These are phyloP conservation scores for cucumber (Cucumis sativus) DNA, from an alignment of 306 rosid genomes.

Conservation along the genomic window Cucumber_9930_V3 NC_026656.2:1941001-1941500, in stretches of 20 bases:
- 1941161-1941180: conserved; percentile 6
- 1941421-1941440: background rate
- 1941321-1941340: background rate
- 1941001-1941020: background rate
- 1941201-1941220: background rate
- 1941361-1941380: background rate
- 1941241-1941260: background rate
- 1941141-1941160: background rate
- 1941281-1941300: background rate
- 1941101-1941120: background rate
- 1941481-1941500: no score
- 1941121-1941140: conserved; percentile 7
- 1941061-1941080: background rate
- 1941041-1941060: background rate
- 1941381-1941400: background rate
- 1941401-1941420: background rate
- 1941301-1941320: background rate
- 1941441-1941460: no score
- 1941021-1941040: conserved; percentile 6
- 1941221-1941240: background rate
- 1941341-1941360: background rate
- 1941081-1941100: conserved; percentile 2
- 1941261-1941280: background rate
- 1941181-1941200: background rate
- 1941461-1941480: no score